Conservation (phyloP, 345 rosid genomes). For the Corchorus capsularis region DNA sequence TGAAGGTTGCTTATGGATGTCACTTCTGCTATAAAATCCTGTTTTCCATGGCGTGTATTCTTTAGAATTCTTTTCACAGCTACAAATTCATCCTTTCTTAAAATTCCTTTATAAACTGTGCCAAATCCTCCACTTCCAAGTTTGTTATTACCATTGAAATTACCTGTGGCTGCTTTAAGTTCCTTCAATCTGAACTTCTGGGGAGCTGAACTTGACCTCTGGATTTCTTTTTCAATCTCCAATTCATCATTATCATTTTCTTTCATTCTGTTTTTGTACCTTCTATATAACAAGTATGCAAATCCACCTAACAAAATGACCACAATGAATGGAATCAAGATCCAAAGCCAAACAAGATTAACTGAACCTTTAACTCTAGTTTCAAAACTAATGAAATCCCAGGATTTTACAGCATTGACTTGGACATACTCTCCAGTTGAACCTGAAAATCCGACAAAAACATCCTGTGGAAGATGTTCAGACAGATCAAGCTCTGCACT, state of each 20-base stretch:
- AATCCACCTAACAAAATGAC: slow-evolving; percentile 9
- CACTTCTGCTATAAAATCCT: slow-evolving; percentile 77
- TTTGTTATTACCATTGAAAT: slow-evolving; percentile 50
- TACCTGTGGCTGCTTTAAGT: slow-evolving; percentile 58
- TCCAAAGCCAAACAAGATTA: slow-evolving; percentile 13
- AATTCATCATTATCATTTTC: neutral
- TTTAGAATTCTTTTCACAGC: slow-evolving; percentile 68
- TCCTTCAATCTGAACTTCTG: slow-evolving; percentile 47
- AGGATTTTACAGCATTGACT: neutral
- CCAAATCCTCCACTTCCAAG: slow-evolving; percentile 83
- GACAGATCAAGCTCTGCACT: slow-evolving; percentile 48
- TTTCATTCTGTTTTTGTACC: neutral
- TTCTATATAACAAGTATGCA: neutral
- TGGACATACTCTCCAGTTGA: neutral
- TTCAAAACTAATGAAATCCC: slow-evolving; percentile 1
- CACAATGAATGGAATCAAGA: slow-evolving; percentile 3
- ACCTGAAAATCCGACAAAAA: slow-evolving; percentile 10
- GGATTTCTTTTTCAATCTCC: neutral
- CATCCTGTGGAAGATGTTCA: slow-evolving; percentile 16
- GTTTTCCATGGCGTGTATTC: slow-evolving; percentile 69
- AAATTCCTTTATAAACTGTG: slow-evolving; percentile 62
- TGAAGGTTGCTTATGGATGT: slow-evolving; percentile 67
- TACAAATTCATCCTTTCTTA: slow-evolving; percentile 43
- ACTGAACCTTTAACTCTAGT: neutral
- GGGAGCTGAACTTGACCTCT: neutral